These are phyloP conservation scores for Mallotus nudiflorus DNA, from an alignment of 345 rosid species.

Conservation along the genomic window DNA sequence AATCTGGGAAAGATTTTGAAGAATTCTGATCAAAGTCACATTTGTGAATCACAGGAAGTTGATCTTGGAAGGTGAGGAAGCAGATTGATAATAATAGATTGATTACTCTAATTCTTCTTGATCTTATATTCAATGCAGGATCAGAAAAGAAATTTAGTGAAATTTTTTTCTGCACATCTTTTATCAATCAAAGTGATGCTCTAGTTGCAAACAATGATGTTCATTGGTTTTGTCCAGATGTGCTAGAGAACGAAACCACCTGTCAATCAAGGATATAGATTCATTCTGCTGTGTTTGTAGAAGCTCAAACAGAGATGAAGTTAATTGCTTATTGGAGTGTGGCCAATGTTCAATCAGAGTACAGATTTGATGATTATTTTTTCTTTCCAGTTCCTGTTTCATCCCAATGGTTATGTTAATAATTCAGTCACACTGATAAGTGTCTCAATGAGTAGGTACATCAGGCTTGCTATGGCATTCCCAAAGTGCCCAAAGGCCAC, in stretches of 20 bases:
- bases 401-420: neutral
- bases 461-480: constrained; percentile 58
- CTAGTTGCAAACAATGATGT: constrained; percentile 4
- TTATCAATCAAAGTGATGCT: neutral
- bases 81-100: constrained; percentile 4
- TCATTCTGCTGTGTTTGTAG: constrained; percentile 52
- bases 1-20: constrained; percentile 20
- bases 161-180: neutral
- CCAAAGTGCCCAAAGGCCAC: constrained; percentile 41
- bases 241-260: constrained; percentile 13
- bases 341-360: constrained; percentile 43
- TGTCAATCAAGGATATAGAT: constrained; percentile 21
- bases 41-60: constrained; percentile 8
- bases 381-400: neutral
- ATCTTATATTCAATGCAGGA: neutral
- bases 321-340: constrained; percentile 45
- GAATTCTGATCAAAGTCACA: constrained; percentile 13
- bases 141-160: neutral
- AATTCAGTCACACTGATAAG: constrained; percentile 6
- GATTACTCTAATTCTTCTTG: neutral
- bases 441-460: constrained; percentile 38
- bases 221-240: constrained; percentile 27
- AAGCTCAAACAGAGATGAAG: constrained; percentile 44
- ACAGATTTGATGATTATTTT: constrained; percentile 15
- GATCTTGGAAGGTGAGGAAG: constrained; percentile 36